A percentile compares a stretch with the other conserved stretches of the same genome.
Evolutionary conservation across 2,329 filamentous ascomycete species (phyloP).

Genomic region (Endothia cerciana): DNA sequence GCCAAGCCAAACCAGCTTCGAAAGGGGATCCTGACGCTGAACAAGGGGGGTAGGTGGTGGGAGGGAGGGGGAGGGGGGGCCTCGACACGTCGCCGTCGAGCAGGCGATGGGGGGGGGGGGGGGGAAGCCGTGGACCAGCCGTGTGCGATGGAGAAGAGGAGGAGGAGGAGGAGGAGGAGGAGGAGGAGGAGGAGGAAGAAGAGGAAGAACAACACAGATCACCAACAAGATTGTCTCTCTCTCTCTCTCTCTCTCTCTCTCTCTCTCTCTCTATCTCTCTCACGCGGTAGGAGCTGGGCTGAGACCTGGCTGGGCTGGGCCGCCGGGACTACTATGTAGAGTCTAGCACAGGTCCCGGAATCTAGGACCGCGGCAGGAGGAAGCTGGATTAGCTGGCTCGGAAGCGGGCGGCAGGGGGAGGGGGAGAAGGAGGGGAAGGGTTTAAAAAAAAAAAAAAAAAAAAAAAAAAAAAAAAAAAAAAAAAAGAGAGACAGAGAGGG

Average conservation of each 20-base stretch:
- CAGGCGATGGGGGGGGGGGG: not conserved
- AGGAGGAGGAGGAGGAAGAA: no score
- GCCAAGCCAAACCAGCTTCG: not conserved
- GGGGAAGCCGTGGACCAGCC: not conserved
- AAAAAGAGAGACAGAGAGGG: not conserved
- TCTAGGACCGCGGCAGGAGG: constrained; percentile 6
- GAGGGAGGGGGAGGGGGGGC: not conserved
- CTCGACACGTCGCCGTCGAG: constrained; percentile 6
- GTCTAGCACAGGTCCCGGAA: not conserved
- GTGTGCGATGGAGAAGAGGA: not conserved
- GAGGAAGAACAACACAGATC: no score
- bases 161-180: not conserved
- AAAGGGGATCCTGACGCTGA: not conserved
- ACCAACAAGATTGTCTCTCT: no score
- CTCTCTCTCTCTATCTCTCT: no score
- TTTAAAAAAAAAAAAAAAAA: not conserved
- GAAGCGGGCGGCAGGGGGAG: constrained; percentile 4
- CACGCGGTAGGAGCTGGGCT: no score
- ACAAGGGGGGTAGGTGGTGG: not conserved
- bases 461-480: constrained; percentile 1
- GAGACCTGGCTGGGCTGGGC: not conserved
- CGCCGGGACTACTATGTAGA: not conserved
- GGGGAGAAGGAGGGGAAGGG: not conserved
- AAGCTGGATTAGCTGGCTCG: constrained; percentile 14
- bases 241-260: no score